Conservation (phyloP, 768 basidiomycete genomes). For the Sutorius australiensis region DNA sequence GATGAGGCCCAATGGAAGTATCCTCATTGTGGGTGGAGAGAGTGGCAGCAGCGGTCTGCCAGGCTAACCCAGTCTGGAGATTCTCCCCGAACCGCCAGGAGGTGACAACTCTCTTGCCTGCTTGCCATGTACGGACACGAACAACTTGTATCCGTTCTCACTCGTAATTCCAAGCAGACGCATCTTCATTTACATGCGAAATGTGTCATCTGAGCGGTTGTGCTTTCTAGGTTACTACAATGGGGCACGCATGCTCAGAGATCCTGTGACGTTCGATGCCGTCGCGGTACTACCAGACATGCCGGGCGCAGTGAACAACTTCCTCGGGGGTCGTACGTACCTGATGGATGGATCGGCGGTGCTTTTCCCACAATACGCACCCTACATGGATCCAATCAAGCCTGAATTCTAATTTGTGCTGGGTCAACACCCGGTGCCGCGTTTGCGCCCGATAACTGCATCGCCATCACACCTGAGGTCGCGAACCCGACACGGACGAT, state of each 20-base stretch:
- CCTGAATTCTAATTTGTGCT: conserved; percentile 61
- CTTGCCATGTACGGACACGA: conserved; percentile 68
- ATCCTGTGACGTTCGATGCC: conserved; percentile 63
- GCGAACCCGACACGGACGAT: conserved; percentile 60
- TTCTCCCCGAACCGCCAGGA: conserved; percentile 63
- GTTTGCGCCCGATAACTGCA: conserved; percentile 63
- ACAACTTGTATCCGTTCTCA: conserved; percentile 78
- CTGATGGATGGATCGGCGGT: conserved; percentile 71
- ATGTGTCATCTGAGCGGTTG: not conserved
- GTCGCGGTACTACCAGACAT: conserved; percentile 61
- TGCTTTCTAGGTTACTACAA: conserved; percentile 62
- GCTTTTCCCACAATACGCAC: conserved; percentile 64
- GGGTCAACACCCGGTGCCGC: conserved; percentile 60
- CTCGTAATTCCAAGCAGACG: conserved; percentile 64
- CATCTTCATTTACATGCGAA: conserved; percentile 46
- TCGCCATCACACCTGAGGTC: conserved; percentile 63
- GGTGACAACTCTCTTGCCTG: conserved; percentile 63
- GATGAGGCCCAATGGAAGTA: conserved; percentile 67
- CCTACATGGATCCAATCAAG: conserved; percentile 67
- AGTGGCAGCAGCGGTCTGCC: conserved; percentile 63
- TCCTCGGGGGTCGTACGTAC: conserved; percentile 72
- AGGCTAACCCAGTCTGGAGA: conserved; percentile 67
- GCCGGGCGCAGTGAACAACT: conserved; percentile 69
- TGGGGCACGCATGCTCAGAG: conserved; percentile 72
- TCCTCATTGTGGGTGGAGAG: conserved; percentile 75